Conservation (phyloP, 306 rosid species). For the Aeschynomene evenia region DNA sequence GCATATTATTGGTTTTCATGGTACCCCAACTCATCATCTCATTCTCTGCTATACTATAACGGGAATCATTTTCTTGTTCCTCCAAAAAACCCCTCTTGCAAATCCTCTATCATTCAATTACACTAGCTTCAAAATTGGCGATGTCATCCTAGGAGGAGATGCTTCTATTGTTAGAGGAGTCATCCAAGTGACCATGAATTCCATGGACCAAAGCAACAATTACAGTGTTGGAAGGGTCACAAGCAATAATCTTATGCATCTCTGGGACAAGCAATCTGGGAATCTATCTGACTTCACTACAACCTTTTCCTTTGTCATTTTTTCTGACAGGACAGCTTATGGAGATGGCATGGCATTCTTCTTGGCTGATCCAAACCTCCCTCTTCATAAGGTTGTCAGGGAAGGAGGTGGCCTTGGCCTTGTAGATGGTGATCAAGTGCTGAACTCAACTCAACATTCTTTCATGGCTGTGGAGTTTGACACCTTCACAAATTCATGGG, state of each 20-base stretch:
- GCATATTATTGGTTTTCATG: background rate
- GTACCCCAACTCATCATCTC: background rate
- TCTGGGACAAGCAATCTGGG: slow-evolving; percentile 40
- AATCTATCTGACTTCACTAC: slow-evolving; percentile 44
- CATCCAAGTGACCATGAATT: slow-evolving; percentile 33
- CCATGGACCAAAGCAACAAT: background rate
- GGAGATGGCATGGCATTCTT: slow-evolving; percentile 59
- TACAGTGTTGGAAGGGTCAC: slow-evolving; percentile 43
- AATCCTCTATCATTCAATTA: slow-evolving; percentile 32
- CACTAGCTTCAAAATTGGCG: slow-evolving; percentile 6
- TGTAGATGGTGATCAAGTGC: background rate
- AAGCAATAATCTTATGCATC: slow-evolving; percentile 22
- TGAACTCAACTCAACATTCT: slow-evolving; percentile 20
- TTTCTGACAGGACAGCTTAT: background rate
- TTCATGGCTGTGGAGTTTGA: slow-evolving; percentile 53
- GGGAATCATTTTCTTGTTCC: background rate
- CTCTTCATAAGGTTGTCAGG: background rate
- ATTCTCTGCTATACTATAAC: slow-evolving; percentile 11
- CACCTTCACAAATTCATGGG: slow-evolving; percentile 30
- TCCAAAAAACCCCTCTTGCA: background rate
- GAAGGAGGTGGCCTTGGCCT: slow-evolving; percentile 51
- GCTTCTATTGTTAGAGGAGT: background rate
- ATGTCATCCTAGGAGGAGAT: slow-evolving; percentile 30
- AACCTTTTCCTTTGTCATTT: slow-evolving; percentile 44
- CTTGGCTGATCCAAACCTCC: slow-evolving; percentile 39